Percentiles rank a stretch among this genome's conserved stretches.
Conservation (phyloP, 257 asterid species). For the Henckelia pumila region DNA sequence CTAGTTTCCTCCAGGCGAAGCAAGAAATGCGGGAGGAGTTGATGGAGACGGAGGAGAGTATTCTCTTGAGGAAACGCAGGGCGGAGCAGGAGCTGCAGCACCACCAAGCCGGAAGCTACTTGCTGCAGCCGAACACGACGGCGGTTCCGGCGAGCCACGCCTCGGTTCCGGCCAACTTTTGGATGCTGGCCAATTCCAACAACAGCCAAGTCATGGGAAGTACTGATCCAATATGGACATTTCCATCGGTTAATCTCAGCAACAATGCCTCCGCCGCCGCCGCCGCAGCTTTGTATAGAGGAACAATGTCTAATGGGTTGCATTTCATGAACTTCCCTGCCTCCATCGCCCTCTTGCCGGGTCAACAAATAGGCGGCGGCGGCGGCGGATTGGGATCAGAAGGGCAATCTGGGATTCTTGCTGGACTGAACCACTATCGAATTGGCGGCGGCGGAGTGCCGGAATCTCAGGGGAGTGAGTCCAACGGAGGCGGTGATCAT, state of each 20-base stretch:
- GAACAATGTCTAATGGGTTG: constrained; percentile 73
- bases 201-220: constrained; percentile 63
- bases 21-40: constrained; percentile 54
- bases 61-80: constrained; percentile 54
- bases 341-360: constrained; percentile 69
- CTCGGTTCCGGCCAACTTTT: constrained; percentile 77
- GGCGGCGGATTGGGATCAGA: constrained; percentile 48
- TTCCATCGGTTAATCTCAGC: constrained; percentile 52
- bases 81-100: constrained; percentile 55
- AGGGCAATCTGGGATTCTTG: constrained; percentile 59
- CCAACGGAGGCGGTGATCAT: constrained; percentile 71
- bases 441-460: constrained; percentile 50
- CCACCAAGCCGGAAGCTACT: constrained; percentile 70
- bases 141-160: constrained; percentile 71
- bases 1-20: constrained; percentile 56
- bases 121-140: constrained; percentile 66
- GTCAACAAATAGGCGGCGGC: constrained; percentile 50
- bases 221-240: constrained; percentile 88
- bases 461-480: constrained; percentile 75
- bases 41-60: constrained; percentile 48
- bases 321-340: constrained; percentile 91
- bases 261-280: constrained; percentile 46
- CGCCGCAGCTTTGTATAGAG: constrained; percentile 69
- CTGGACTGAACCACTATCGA: constrained; percentile 58
- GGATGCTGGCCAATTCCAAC: constrained; percentile 83